These are phyloP conservation scores for Nelumbo lutea DNA, from an alignment of 164 flowering plant genomes.

Conservation along the genomic window DNA sequence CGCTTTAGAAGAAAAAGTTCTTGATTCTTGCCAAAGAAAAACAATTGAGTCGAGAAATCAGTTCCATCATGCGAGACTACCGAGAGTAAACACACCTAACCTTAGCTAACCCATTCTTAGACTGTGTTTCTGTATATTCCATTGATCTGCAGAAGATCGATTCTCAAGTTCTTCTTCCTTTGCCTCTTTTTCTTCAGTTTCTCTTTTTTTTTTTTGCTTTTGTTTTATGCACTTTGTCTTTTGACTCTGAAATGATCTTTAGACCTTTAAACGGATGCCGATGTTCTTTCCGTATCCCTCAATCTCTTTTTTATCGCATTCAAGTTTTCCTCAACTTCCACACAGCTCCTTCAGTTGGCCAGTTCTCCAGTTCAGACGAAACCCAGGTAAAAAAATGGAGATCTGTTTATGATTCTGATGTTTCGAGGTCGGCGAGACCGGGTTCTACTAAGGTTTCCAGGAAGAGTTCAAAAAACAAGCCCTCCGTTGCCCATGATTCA, in stretches of 20 bases:
- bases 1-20: too few relatives aligned
- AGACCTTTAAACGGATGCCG: conserved; percentile 6
- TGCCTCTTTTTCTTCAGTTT: too few relatives aligned
- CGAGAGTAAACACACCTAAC: too few relatives aligned
- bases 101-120: too few relatives aligned
- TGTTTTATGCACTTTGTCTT: too few relatives aligned
- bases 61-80: too few relatives aligned
- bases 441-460: not conserved
- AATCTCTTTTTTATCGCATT: conserved; percentile 2
- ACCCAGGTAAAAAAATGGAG: conserved; percentile 6
- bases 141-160: too few relatives aligned
- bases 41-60: too few relatives aligned
- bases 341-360: not conserved
- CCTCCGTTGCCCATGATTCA: conserved; percentile 6
- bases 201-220: too few relatives aligned
- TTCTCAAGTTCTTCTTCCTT: too few relatives aligned
- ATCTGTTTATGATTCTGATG: not conserved
- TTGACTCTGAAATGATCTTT: conserved; percentile 16
- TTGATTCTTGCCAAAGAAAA: too few relatives aligned
- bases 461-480: not conserved
- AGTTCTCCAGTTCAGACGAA: not conserved
- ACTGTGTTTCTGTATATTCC: too few relatives aligned
- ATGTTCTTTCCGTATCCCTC: conserved; percentile 1
- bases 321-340: not conserved
- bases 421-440: not conserved